Base-by-base conservation (phyloP, 1,139 yeast genomes). In the Pichia sp. region DNA sequence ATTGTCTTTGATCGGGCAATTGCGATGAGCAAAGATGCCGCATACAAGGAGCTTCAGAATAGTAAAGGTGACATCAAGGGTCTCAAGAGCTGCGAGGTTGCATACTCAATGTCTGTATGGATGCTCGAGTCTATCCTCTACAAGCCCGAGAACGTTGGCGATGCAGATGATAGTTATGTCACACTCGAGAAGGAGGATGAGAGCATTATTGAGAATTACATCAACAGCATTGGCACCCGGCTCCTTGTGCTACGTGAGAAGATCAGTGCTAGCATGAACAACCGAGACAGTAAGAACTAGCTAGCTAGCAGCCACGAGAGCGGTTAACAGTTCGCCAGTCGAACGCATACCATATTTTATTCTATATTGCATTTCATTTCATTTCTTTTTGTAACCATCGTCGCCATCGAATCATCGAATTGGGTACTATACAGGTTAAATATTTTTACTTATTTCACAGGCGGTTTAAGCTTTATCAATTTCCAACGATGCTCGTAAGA, bases 81-180 rank as follows among this genome's bases (percentile, higher is more conserved):
- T 24, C 17, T 13, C 16, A 14, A 25, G 83, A 54, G 16, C 8
- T 88, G 96, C 60, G 95, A 87, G 58, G 61, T 83, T 45, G 83
- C 91, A 5, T 91, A 91, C 56, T 85, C 94, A 8, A 84, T 96
- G 0, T 82, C 96, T 0, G 74, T 88, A 39, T 88, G 96, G 96
- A 85, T 91, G 96, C 63, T 91, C 50, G 94, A 86, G 54, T 86
- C 95, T 1, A 63, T 88, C 29, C 60, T 87, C 33, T 58, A 58
- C 17, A 62, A 62, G 7, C 26, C 37, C 16, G 87, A 80, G 44
- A 74, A 69, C 36, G 27, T 14, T 78, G 73, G 20, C 58, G 60
- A 17, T 6, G 22, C 15, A 21, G 29, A 36, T 10, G 52, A 45
- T 15, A 39, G n/a, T n/a, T n/a, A n/a, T n/a, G n/a, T 35, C 30